Base-by-base conservation (phyloP, 345 rosid genomes). In the Brassica nigra region DNA sequence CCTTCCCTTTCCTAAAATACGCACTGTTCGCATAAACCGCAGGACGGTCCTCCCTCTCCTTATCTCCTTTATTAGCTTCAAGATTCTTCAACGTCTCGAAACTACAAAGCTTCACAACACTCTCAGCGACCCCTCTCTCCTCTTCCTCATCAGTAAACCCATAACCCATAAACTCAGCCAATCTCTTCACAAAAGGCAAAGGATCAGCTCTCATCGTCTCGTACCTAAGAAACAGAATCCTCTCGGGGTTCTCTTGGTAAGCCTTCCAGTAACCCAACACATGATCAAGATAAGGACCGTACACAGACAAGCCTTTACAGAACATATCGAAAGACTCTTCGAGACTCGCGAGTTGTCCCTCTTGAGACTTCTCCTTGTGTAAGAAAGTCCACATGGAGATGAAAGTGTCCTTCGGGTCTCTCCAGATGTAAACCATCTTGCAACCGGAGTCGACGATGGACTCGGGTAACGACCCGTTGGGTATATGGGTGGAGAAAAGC, bases 371-470 rank as follows among this genome's bases (percentile, higher is more conserved):
- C 77, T 82, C 82, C 59, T 82, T 82, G 8, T 73, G 82, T 3
- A 82, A 76, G 36, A 82, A 82, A 11, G 85, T 82, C 85, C 85
- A 82, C 76, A 74, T 77, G 6, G 85, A 82, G 49, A 82, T 82
- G 73, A 82, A 82, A 30, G 85, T 82, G 3, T 82, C 85, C 1
- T 74, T 78, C 0, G 85, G 85, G 69, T 82, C 85, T 74, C 85
- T 74, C 85, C 85, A 82, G 0, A 82, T 75, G 27, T 82, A 82
- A 5, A 82, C 82, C 85, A 82, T 78, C 33, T 82, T 82, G 54
- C 82, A 78, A 69, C 82, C 76, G 2, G 85, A 82, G 0, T 74
- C 12, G 49, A 75, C 16, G 4, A 82, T 74, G 9, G 82, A 78
- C 2, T 78, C 81, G 7, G 85, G 85, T 68, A 82, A 49, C 1